Evolutionary conservation across 1,139 yeast species (phyloP), one percentile per base, ranked within the genome.

Genomic region (Suhomyces bribrorum): DNA sequence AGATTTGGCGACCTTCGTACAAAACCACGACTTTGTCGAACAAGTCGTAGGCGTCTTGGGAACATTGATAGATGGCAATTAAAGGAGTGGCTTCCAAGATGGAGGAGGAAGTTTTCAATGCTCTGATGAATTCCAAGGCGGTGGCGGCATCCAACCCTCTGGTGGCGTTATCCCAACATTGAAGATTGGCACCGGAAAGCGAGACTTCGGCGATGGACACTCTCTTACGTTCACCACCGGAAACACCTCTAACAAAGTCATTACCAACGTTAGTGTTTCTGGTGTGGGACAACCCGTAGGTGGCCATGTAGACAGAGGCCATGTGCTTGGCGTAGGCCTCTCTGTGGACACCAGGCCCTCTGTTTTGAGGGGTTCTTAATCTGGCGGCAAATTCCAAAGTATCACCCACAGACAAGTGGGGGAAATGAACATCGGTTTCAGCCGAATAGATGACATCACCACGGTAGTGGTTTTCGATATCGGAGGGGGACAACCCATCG

Each of bases 391-490:
- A 58, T 34, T 57, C 60, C 37, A 58, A 51, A 26, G 63, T 58
- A 41, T 57, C 56, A 15, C 63, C 62, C 16, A 58, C 63, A 11
- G 49, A 34, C 44, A 58, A 52, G 31, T 57, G 60, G 5, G 63
- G 61, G 40, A 58, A 56, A 35, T 57, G 63, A 31, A 50, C 47
- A 38, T 58, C 63, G 12, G 59, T 50, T 40, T 58, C 62, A 3
- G 62, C 63, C 3, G 60, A 56, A 42, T 56, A 57, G 15, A 57
- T 47, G n/a, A 58, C 61, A 29, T 58, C 62, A 41, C 63, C 63
- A 40, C 63, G 56, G 50, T 54, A 54, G 41, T 56, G 41, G 5
- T 44, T 37, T 6, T 42, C 49, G 29, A 57, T 52, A 7, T 56
- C 61, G 4, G 45, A 15, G 2, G 48, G 52, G 12, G 47, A 14